Evolutionary conservation across 441 rosid genomes (phyloP), one percentile per base, ranked within the genome.

Genomic region (Sinapis alba): DNA sequence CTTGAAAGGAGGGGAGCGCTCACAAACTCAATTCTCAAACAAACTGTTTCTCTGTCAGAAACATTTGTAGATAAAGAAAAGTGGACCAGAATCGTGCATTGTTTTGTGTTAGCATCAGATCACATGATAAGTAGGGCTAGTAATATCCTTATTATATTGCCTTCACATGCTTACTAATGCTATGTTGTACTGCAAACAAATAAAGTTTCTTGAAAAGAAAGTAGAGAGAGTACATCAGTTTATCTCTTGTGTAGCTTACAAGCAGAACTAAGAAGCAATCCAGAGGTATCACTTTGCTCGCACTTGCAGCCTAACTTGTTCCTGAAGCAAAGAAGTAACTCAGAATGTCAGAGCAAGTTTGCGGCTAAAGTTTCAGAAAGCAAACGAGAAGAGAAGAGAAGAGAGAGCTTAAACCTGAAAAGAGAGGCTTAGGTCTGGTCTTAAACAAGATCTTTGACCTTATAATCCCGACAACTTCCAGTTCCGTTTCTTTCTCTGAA

Each of bases 401-500:
- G 28, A 69, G 20, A 66, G 18, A 7, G 27, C 76, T 70, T 75
- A 87, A 83, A 86, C 96, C 81, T 15, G 98, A 88, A 59, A 94
- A 92, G 11, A 94, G 86, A 77, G 98, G 90, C 74, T 82, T 85
- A 12, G 97, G 97, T 72, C 97, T 85, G 67, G 83, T 85, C 83
- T 89, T 94, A 85, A 89, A 92, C 87, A 92, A 75, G 75, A 92
- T 89, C 82, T 87, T 81, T 13, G 86, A 88, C 26, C 94, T 82
- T 34, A 92, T 86, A 20, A 92, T 73, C 20, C 98, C 98, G 1
- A 81, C 77, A 28, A 87, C 97, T 70, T 89, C 86, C 47, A 92
- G 75, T 43, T 94, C 94, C 7, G 84, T 77, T 30, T 70, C 69
- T 0, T 87, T 53, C 24, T 12, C 47, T 2, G 85, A 74, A 7